Evolutionary conservation across 2,329 filamentous ascomycete species (phyloP).

Genomic region (Xylariaceae sp.): DNA sequence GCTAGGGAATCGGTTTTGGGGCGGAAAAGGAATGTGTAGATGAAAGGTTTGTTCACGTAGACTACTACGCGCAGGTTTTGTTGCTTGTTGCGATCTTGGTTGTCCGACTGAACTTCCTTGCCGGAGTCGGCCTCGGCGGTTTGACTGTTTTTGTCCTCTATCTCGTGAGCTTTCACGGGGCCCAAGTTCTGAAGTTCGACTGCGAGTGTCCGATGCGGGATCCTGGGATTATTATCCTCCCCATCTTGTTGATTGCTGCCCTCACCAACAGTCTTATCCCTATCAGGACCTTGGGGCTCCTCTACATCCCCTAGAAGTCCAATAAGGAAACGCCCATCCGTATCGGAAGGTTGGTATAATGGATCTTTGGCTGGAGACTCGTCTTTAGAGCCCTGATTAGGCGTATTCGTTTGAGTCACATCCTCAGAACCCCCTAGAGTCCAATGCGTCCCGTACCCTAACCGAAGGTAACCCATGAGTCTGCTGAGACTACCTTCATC

Average conservation of each 20-base stretch:
- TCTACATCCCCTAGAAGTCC: constrained; percentile 63
- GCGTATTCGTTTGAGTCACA: constrained; percentile 1
- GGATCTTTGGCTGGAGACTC: background rate
- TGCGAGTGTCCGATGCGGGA: constrained; percentile 59
- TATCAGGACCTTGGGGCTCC: constrained; percentile 32
- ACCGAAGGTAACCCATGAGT: constrained; percentile 59
- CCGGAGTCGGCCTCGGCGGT: constrained; percentile 27
- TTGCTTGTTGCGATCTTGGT: constrained; percentile 49
- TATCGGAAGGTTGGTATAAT: constrained; percentile 8
- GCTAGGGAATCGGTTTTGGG: constrained; percentile 54
- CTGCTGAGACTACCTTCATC: constrained; percentile 45
- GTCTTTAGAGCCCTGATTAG: background rate
- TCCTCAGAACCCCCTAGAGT: constrained; percentile 37
- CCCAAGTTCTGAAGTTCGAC: constrained; percentile 53
- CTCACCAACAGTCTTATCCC: constrained; percentile 27
- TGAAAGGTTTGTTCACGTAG: constrained; percentile 69
- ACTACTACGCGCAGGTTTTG: constrained; percentile 62
- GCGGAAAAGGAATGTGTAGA: constrained; percentile 70
- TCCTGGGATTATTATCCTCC: constrained; percentile 47
- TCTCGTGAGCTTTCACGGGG: constrained; percentile 41
- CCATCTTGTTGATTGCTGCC: constrained; percentile 22
- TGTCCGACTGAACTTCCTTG: constrained; percentile 35
- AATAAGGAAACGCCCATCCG: constrained; percentile 54
- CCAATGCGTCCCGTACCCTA: constrained; percentile 66
- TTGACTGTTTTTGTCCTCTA: constrained; percentile 42